Evolutionary conservation across 129 eudicot species (phyloP).

Genomic region (Centella asiatica): DNA sequence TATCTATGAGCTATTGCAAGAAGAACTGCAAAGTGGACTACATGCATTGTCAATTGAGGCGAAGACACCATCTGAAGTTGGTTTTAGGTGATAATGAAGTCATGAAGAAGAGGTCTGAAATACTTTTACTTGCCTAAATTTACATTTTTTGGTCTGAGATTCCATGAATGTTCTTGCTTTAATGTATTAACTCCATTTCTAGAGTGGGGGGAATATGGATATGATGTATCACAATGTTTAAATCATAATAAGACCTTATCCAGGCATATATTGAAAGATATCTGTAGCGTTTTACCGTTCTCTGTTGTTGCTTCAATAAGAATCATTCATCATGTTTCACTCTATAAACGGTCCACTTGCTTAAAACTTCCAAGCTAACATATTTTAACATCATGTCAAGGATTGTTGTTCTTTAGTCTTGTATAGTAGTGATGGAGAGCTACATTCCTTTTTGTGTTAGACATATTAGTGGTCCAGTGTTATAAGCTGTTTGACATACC

Average conservation of each 20-base stretch:
- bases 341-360: no score
- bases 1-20: slow-evolving; percentile 62
- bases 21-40: slow-evolving; percentile 76
- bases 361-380: background rate
- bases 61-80: slow-evolving; percentile 78
- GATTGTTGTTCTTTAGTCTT: background rate
- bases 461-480: background rate
- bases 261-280: slow-evolving; percentile 5
- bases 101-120: slow-evolving; percentile 18
- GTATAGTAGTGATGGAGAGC: background rate
- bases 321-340: background rate
- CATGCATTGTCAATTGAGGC: slow-evolving; percentile 86
- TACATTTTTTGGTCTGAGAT: slow-evolving; percentile 3
- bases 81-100: slow-evolving; percentile 6
- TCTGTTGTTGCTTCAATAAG: background rate
- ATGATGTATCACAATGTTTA: background rate
- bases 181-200: slow-evolving; percentile 5
- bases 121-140: background rate
- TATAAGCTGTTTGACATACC: background rate
- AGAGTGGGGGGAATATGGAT: background rate
- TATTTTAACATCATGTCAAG: background rate
- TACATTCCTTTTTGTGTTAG: background rate
- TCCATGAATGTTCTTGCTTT: slow-evolving; percentile 9
- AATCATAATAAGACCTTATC: no score
- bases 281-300: background rate